Base-by-base conservation (phyloP, 2,329 filamentous ascomycete species). In the Thielaviopsis ethacetica region DNA sequence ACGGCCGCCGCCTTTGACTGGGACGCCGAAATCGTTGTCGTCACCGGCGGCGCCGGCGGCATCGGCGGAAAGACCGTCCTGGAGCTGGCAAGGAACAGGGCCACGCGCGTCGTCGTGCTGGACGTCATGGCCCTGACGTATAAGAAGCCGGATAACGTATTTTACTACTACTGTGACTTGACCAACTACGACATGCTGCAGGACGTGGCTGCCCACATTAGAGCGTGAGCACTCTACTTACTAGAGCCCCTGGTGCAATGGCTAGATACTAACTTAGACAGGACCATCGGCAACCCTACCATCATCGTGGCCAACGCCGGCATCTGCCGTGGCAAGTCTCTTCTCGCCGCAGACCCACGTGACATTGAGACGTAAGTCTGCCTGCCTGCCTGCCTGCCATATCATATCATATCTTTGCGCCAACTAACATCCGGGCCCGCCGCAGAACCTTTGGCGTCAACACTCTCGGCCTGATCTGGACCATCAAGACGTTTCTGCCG, bases 1-100 rank as follows among this genome's bases (percentile, higher is more conserved):
- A 70, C 64, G 0, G 67, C 63, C 7, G 75, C 75, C 60, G 65
- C 63, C 17, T 78, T 76, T 66, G 70, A 74, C 55, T 83, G 80
- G 78, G 66, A 70, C 21, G 72, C 73, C 49, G 80, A 83, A 67
- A 72, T 83, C 54, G 75, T 80, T 1, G 69, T 83, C 38, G 73
- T 84, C 12, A 83, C 81, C 0, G 81, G 82, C 1, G 81, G 81
- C 1, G 77, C 77, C 54, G 75, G 77, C 59, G 81, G 81, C 0
- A 83, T 84, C 65, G 81, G 82, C 10, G 75, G 73, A 57, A 68
- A 73, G 10, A 73, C 81, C 2, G 79, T 79, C 3, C 69, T 73
- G 57, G 65, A 77, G 59, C 70, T 85, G 19, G 76, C 75, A 0
- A 72, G 75, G 62, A 41, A 41, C 13, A 70, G 67, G 59, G 76